These are phyloP conservation scores for Hypoxylon perforatum DNA, from an alignment of 495 filamentous ascomycete genomes.

Conservation along the genomic window DNA sequence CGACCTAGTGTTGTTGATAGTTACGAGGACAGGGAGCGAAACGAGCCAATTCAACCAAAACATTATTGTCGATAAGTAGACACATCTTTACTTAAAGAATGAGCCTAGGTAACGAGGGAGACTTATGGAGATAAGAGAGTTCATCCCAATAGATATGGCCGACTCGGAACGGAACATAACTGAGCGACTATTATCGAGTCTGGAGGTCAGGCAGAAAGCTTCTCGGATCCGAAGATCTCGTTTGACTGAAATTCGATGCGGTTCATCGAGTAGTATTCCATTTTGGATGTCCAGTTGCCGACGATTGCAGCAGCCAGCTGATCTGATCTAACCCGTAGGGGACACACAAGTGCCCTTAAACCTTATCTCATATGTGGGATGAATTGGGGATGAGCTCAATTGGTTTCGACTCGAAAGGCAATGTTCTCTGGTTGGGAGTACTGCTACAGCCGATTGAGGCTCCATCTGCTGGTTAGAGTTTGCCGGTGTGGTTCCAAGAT, in stretches of 20 bases:
- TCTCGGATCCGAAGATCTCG: constrained; percentile 28
- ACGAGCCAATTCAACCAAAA: constrained; percentile 36
- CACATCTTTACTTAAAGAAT: constrained; percentile 31
- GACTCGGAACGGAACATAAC: constrained; percentile 27
- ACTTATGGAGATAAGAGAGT: constrained; percentile 14
- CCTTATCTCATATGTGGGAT: background rate
- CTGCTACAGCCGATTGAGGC: constrained; percentile 10
- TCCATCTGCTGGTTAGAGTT: constrained; percentile 16
- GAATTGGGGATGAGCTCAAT: background rate
- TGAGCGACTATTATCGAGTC: constrained; percentile 23
- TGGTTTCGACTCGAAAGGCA: constrained; percentile 10
- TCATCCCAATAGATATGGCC: background rate
- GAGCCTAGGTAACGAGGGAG: background rate
- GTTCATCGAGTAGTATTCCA: constrained; percentile 4
- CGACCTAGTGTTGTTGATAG: constrained; percentile 17
- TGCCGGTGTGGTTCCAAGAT: constrained; percentile 4
- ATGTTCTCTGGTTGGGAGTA: background rate
- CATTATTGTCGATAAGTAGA: constrained; percentile 23
- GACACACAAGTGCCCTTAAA: background rate
- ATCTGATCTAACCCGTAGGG: background rate
- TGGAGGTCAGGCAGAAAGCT: constrained; percentile 27
- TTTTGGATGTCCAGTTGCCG: constrained; percentile 15
- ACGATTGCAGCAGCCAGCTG: constrained; percentile 9
- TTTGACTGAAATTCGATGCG: constrained; percentile 1
- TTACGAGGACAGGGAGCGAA: constrained; percentile 20